These are phyloP conservation scores for Chaetomium sp. DNA, from an alignment of 2,329 filamentous ascomycete genomes.

Conservation along the genomic window DNA sequence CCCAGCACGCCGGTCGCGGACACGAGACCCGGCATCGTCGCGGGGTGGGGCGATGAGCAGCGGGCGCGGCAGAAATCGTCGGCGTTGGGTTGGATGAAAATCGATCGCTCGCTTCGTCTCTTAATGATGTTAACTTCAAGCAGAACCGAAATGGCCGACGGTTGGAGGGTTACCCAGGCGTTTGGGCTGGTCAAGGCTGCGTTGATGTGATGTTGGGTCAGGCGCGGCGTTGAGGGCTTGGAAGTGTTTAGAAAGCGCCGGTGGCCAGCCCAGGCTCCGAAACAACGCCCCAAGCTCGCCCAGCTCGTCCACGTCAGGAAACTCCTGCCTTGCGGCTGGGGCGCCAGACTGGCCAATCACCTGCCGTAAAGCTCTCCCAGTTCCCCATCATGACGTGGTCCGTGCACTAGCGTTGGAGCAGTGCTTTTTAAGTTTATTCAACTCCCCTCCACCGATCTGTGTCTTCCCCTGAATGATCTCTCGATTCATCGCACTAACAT, in stretches of 20 bases:
- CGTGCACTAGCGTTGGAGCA: neutral
- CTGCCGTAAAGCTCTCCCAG: neutral
- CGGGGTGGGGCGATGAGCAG: slow-evolving; percentile 7
- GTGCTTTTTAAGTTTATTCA: too few species aligned
- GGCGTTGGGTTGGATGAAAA: neutral
- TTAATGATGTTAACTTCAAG: neutral
- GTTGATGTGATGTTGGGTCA: neutral
- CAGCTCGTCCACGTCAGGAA: slow-evolving; percentile 24
- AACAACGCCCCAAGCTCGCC: neutral
- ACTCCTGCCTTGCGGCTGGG: slow-evolving; percentile 24
- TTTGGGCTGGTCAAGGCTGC: slow-evolving; percentile 14
- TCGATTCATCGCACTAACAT: too few species aligned
- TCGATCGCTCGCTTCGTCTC: neutral
- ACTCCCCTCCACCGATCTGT: too few species aligned
- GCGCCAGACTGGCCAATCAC: slow-evolving; percentile 8
- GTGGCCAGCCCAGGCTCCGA: neutral
- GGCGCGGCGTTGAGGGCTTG: neutral
- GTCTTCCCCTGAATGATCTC: too few species aligned
- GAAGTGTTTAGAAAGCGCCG: slow-evolving; percentile 12
- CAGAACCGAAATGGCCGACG: slow-evolving; percentile 2
- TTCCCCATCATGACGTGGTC: neutral
- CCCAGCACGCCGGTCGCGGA: slow-evolving; percentile 92
- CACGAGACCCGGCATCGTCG: slow-evolving; percentile 79
- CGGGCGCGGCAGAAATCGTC: slow-evolving; percentile 2
- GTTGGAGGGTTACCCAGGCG: neutral